These are phyloP conservation scores for Neurospora crassa DNA, from an alignment of 2,329 filamentous ascomycete genomes.

Conservation along the genomic window DNA sequence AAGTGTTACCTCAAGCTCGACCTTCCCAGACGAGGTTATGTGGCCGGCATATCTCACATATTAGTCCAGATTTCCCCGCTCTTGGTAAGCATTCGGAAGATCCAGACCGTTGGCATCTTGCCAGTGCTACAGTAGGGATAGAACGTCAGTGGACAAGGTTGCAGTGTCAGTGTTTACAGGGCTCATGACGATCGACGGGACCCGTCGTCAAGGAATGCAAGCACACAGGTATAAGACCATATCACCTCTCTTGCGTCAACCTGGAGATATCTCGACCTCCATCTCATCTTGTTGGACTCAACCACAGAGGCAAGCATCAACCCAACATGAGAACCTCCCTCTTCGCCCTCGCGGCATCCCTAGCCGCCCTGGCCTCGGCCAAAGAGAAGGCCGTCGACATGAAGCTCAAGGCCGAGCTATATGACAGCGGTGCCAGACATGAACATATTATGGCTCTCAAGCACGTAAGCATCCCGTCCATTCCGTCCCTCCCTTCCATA, in stretches of 20 bases:
- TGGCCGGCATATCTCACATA: neutral
- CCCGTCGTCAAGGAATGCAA: neutral
- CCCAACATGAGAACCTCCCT: neutral
- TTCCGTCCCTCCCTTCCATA: neutral
- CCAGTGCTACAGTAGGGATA: neutral
- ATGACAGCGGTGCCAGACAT: constrained; percentile 10
- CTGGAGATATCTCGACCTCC: neutral
- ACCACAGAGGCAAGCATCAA: neutral
- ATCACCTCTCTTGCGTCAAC: neutral
- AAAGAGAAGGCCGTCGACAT: constrained; percentile 11
- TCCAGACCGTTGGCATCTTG: neutral
- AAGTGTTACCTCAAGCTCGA: neutral
- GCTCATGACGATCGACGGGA: neutral
- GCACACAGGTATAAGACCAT: neutral
- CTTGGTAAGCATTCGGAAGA: neutral
- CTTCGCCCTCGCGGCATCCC: constrained; percentile 6
- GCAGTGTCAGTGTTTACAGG: neutral
- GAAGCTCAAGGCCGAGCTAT: constrained; percentile 11
- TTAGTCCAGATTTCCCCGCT: neutral
- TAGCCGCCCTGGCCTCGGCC: constrained; percentile 5
- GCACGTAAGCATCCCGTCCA: constrained; percentile 3
- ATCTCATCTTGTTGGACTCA: neutral
- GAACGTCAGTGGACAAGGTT: neutral
- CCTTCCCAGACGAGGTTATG: neutral
- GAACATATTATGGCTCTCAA: constrained; percentile 15